Base-by-base conservation (phyloP, 2,329 filamentous ascomycete species). In the Cytospora schulzeri region DNA sequence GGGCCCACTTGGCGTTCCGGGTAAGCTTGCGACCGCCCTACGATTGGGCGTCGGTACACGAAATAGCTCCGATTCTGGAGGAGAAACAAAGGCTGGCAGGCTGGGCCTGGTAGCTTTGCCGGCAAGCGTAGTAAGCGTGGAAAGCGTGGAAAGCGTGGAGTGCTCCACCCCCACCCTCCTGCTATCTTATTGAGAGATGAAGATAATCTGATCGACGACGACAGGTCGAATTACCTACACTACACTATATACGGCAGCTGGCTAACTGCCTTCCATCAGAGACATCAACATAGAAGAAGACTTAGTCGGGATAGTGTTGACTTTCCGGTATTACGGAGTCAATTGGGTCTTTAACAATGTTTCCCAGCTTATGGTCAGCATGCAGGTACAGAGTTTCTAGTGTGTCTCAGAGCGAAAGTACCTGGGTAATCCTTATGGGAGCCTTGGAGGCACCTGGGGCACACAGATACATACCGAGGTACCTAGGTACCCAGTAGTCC, bases 171-270 rank as follows among this genome's bases (percentile, higher is more conserved):
- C 26, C 29, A 52, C 35, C 52, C 28, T 48, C 57, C 51, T 29
- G 29, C 54, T 51, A 65, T 65, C 33, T 63, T 48, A 29, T 63
- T 48, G 28, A 41, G 38, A 66, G 60, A 66, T 66, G 64, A 63
- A 28, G 60, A 63, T 63, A 59, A 59, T 60, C 60, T 66, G 60
- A 60, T 29, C 56, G 51, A 22, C 33, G 56, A 24, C 22, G 22
- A 35, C 31, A 12, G 26, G 26, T 24, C 24, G n/a, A n/a, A n/a
- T n/a, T n/a, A n/a, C n/a, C n/a, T 24, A 24, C 28, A 24, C 50
- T n/a, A 35, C 22, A 33, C 17, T 22, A 14, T 24, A 22, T 17
- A 15, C 12, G 33, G 14, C 31, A 26, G 33, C 51, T 22, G 33
- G 33, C 17, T 45, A 26, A 38, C 51, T 22, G 33, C 15, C 33